Base-by-base conservation (phyloP, 108 stramenopile species). In the Chaetoceros tenuissimus region DNA sequence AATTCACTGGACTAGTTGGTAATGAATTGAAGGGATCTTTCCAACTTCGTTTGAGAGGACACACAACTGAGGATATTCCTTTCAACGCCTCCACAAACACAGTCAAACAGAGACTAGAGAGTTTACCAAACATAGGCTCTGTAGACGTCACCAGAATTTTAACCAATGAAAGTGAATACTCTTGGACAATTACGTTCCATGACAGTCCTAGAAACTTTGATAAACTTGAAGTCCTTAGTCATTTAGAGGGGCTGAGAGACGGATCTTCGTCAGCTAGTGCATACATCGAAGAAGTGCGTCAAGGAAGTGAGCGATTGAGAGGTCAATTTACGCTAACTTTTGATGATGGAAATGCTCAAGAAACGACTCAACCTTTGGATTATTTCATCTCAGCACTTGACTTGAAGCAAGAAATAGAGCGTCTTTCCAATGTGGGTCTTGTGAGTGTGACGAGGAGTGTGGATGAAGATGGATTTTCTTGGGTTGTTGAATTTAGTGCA, bases 121-220 rank as follows among this genome's bases (percentile, higher is more conserved):
- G 61, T 48, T 65, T 94, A 48, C 82, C 85, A 26, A 89, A 87
- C 63, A 61, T 94, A 0, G 92, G 85, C 31, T 51, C 51, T 8
- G 92, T 94, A 1, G 56, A 68, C 46, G 89, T 94, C 16, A 25
- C 19, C 27, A 72, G 79, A 31, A 51, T 46, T 2, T 84, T 78
- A 0, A 83, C 89, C 1, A 73, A 73, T 19, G 69, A 78, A 31
- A 66, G 72, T 24, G 85, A 78, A 26, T 94, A 85, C 67, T 56
- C 73, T 23, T 94, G 92, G 92, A 57, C 61, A 13, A 64, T 94
- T n/a, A 86, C 82, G 10, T 94, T 91, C 54, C 25, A 59, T n/a
- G 68, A 69, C n/a, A 85, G 80, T 51, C 89, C 87, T 19, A 86
- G 89, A n/a, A 67, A 79, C 28, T 87, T 84, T 65, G 82, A 78